A percentile compares a stretch with the other conserved stretches of the same genome.
phyloP scores from a whole-genome alignment of 164 flowering plant genomes.

The Chloranthus sessilifolius region DNA sequence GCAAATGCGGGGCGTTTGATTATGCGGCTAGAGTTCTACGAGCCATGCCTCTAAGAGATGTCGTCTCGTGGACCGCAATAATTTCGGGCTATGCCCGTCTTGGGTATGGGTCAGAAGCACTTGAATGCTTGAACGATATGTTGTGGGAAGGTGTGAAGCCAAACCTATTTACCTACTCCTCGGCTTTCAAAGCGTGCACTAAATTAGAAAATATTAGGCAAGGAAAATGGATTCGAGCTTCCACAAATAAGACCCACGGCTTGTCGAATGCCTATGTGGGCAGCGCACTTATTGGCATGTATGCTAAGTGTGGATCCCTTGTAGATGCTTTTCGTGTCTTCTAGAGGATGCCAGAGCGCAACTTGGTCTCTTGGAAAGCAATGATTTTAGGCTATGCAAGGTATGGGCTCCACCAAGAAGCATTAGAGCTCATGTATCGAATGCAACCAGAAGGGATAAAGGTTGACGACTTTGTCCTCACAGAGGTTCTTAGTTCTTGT shows the following conservation, averaged over 20 bases:
- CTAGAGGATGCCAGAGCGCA: slow-evolving; percentile 63
- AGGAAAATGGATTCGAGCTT: slow-evolving; percentile 68
- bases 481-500: slow-evolving; percentile 64
- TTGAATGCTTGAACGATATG: slow-evolving; percentile 60
- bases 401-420: slow-evolving; percentile 66
- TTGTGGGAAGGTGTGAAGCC: slow-evolving; percentile 74
- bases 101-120: slow-evolving; percentile 67
- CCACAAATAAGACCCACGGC: slow-evolving; percentile 47
- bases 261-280: slow-evolving; percentile 69
- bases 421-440: slow-evolving; percentile 70
- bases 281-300: slow-evolving; percentile 77
- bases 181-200: slow-evolving; percentile 84
- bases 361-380: slow-evolving; percentile 75
- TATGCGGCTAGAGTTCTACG: slow-evolving; percentile 53
- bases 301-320: slow-evolving; percentile 75
- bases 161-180: slow-evolving; percentile 75
- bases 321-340: slow-evolving; percentile 69
- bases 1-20: slow-evolving; percentile 47
- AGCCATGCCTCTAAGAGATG: slow-evolving; percentile 66
- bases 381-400: slow-evolving; percentile 75
- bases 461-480: slow-evolving; percentile 54
- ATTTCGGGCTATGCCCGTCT: slow-evolving; percentile 62
- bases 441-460: slow-evolving; percentile 74
- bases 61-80: slow-evolving; percentile 82
- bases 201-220: slow-evolving; percentile 42